phyloP scores from a whole-genome alignment of 768 basidiomycete species.

The Cytidiella melzeri region DNA sequence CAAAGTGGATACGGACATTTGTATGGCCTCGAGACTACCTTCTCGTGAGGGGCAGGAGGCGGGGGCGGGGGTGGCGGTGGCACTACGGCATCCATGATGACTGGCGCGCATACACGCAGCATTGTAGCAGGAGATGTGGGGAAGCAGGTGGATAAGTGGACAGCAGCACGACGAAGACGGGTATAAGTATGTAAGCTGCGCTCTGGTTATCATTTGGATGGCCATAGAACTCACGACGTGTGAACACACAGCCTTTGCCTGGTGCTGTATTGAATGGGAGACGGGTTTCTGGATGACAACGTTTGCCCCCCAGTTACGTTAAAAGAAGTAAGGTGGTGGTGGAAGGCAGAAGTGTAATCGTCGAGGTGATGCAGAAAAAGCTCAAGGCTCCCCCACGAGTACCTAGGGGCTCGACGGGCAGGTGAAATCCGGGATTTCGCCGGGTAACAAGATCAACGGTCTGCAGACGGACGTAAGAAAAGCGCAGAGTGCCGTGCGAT shows the following conservation, averaged over 20 bases:
- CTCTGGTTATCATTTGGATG: not conserved
- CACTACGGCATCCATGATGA: slow-evolving; percentile 17
- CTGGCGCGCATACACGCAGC: slow-evolving; percentile 3
- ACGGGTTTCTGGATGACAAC: not conserved
- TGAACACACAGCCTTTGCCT: not conserved
- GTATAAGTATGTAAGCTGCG: slow-evolving; percentile 2
- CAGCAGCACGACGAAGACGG: not conserved
- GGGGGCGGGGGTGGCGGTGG: slow-evolving; percentile 16
- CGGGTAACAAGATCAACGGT: not conserved
- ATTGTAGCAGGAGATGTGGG: not conserved
- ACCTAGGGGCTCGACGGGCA: not conserved
- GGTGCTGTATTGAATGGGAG: not conserved
- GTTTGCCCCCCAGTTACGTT: not conserved
- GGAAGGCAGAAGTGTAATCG: not conserved
- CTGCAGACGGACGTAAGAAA: not conserved
- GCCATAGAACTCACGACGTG: not conserved
- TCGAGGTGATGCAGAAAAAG: not conserved
- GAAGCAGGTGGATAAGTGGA: not conserved
- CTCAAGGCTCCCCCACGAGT: not conserved
- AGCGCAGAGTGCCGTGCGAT: not conserved
- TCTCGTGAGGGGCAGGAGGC: slow-evolving; percentile 28
- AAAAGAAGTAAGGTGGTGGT: not conserved
- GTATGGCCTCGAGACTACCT: slow-evolving; percentile 68
- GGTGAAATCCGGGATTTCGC: slow-evolving; percentile 4
- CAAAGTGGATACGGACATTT: slow-evolving; percentile 92